phyloP scores from a whole-genome alignment of 2,329 filamentous ascomycete genomes.

The Neoscytalidium dimidiatum region DNA sequence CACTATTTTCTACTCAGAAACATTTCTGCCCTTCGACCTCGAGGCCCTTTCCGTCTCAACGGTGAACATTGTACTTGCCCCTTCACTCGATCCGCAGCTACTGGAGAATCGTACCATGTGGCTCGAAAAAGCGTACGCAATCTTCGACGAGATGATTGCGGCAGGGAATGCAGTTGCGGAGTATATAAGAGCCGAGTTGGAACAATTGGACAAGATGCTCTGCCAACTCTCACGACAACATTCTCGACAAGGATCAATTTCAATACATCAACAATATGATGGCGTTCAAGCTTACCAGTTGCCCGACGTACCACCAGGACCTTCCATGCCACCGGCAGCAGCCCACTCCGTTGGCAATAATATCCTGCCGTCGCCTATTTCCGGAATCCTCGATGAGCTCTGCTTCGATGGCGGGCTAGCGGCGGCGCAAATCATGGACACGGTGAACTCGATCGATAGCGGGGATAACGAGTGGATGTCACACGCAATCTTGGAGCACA shows the following conservation, averaged over 20 bases:
- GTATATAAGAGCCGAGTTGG: conserved; percentile 48
- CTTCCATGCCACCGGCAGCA: conserved; percentile 11
- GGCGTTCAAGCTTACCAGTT: conserved; percentile 18
- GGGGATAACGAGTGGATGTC: conserved; percentile 50
- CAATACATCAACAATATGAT: conserved; percentile 1
- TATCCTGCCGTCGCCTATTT: conserved; percentile 23
- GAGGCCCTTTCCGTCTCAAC: conserved; percentile 49
- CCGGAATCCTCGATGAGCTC: conserved; percentile 27
- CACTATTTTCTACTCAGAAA: conserved; percentile 37
- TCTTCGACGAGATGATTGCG: conserved; percentile 51
- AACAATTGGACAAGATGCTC: conserved; percentile 47
- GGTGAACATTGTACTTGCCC: conserved; percentile 44
- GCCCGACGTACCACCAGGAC: conserved; percentile 10
- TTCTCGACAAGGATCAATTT: not conserved
- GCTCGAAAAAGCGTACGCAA: conserved; percentile 44
- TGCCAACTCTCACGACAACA: conserved; percentile 21
- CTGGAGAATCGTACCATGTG: conserved; percentile 40
- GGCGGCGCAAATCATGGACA: conserved; percentile 49
- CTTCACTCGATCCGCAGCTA: conserved; percentile 33
- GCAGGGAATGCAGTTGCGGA: conserved; percentile 51
- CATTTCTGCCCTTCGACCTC: conserved; percentile 52
- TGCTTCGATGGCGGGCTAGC: conserved; percentile 42
- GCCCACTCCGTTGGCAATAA: conserved; percentile 21
- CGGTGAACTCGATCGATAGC: conserved; percentile 51
- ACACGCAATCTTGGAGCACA: conserved; percentile 48